Evolutionary conservation across 345 rosid genomes (phyloP).

Genomic region (Acer yangbiense): DNA sequence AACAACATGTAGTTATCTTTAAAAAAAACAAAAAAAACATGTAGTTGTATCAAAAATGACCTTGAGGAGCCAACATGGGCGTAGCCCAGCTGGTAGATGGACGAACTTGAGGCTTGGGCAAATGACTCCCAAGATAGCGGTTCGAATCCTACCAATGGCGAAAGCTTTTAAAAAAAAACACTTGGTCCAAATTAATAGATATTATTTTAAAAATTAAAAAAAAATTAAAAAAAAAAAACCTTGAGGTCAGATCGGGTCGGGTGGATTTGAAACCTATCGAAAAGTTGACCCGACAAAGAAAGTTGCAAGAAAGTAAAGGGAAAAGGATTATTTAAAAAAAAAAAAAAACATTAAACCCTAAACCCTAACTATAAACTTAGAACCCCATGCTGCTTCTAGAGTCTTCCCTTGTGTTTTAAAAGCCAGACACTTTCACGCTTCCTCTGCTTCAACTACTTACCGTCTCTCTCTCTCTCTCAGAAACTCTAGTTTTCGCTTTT

Average conservation of each 20-base stretch:
- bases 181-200: no score
- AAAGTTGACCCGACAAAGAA: slow-evolving; percentile 20
- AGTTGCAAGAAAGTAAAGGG: background rate
- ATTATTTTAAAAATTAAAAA: no score
- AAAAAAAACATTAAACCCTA: slow-evolving; percentile 49
- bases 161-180: no score
- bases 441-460: background rate
- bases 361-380: slow-evolving; percentile 43
- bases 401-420: slow-evolving; percentile 37
- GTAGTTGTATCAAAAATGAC: no score
- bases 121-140: no score
- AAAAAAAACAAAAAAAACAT: no score
- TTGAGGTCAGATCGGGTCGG: background rate
- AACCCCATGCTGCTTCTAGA: slow-evolving; percentile 49
- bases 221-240: no score
- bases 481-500: background rate
- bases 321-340: background rate
- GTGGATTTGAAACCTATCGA: background rate
- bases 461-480: background rate
- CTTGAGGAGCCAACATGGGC: no score
- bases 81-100: no score
- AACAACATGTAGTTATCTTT: no score
- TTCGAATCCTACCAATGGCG: no score
- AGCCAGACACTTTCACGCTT: background rate
- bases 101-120: no score